phyloP scores from a whole-genome alignment of 2,329 filamentous ascomycete genomes.

The Colletotrichum godetiae region DNA sequence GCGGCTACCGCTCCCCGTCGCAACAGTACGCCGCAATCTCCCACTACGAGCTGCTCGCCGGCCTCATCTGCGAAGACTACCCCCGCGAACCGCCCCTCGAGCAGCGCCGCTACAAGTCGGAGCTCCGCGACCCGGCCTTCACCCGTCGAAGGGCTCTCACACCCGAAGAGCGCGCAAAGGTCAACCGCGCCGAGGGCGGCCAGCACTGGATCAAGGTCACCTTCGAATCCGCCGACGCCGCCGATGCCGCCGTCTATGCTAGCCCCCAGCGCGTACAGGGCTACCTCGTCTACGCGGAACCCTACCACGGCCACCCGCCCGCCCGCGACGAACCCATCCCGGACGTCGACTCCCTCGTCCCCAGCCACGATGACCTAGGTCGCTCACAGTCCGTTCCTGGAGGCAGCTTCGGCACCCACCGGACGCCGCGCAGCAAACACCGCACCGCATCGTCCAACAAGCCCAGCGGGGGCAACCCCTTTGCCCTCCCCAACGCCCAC shows the following conservation, averaged over 20 bases:
- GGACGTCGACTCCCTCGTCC: slow-evolving; percentile 56
- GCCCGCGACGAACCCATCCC: slow-evolving; percentile 72
- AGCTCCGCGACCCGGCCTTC: slow-evolving; percentile 78
- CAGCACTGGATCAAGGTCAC: slow-evolving; percentile 93
- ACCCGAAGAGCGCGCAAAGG: slow-evolving; percentile 78
- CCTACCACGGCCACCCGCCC: slow-evolving; percentile 74
- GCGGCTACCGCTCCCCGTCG: slow-evolving; percentile 76
- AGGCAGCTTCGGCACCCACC: slow-evolving; percentile 35
- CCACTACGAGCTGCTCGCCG: slow-evolving; percentile 88
- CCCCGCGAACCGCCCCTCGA: slow-evolving; percentile 82
- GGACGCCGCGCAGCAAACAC: slow-evolving; percentile 41
- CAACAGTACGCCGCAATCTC: slow-evolving; percentile 88
- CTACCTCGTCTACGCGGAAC: slow-evolving; percentile 76
- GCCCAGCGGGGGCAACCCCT: slow-evolving; percentile 46
- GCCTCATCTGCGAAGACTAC: slow-evolving; percentile 92
- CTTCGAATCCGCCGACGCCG: slow-evolving; percentile 79
- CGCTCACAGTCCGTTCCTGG: slow-evolving; percentile 52
- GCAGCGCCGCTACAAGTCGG: slow-evolving; percentile 76
- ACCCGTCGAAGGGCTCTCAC: slow-evolving; percentile 75
- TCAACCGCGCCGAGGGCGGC: slow-evolving; percentile 84
- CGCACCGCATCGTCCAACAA: slow-evolving; percentile 34
- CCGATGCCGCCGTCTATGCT: slow-evolving; percentile 74
- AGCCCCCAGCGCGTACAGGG: slow-evolving; percentile 80
- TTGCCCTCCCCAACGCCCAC: slow-evolving; percentile 49
- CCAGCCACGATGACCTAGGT: slow-evolving; percentile 44